Conservation (phyloP, 257 asterid species). For the Solanum etuberosum region DNA sequence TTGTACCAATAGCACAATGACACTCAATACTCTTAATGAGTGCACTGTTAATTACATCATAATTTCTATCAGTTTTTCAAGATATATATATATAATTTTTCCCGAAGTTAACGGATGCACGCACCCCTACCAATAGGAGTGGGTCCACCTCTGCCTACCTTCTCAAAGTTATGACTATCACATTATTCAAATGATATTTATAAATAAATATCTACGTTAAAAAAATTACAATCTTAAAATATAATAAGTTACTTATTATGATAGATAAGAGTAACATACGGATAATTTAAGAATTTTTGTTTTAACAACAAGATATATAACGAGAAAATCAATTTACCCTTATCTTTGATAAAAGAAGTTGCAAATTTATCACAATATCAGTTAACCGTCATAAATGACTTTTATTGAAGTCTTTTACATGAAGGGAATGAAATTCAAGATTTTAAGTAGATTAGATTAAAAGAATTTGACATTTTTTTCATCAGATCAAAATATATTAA, state of each 20-base stretch:
- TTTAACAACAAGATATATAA: background rate
- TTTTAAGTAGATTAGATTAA: background rate
- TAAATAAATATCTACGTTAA: background rate
- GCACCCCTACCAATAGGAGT: too few relatives aligned
- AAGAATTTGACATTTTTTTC: too few relatives aligned
- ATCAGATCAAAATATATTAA: too few relatives aligned
- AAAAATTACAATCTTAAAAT: background rate
- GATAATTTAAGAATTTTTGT: background rate
- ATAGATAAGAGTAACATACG: background rate
- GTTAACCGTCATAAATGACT: background rate
- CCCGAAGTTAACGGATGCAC: too few relatives aligned
- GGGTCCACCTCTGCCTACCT: background rate
- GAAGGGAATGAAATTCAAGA: background rate
- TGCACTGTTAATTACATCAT: too few relatives aligned
- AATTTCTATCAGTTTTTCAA: too few relatives aligned
- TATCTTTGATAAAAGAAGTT: background rate
- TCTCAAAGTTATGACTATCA: background rate
- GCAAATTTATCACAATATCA: too few relatives aligned
- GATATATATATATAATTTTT: too few relatives aligned
- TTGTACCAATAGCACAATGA: too few relatives aligned
- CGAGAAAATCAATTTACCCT: too few relatives aligned
- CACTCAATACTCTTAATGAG: too few relatives aligned
- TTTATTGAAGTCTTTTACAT: background rate
- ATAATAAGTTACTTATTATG: background rate
- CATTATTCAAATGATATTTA: background rate